Evolutionary conservation across 2,329 filamentous ascomycete species (phyloP).

Genomic region (Aureobasidium lini): DNA sequence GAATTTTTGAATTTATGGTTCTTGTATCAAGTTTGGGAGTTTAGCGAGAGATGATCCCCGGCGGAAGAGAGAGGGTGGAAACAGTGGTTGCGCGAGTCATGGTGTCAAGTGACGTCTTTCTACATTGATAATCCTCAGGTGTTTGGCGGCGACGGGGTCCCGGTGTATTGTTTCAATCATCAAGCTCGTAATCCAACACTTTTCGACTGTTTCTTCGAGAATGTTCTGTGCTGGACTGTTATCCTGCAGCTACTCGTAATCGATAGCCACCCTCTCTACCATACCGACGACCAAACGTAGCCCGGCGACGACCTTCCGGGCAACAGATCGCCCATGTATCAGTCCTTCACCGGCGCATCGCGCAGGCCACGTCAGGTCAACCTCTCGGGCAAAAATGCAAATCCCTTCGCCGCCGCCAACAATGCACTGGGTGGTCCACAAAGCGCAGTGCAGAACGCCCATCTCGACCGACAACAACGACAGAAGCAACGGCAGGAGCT

Average conservation of each 20-base stretch:
- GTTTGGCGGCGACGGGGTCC: background rate
- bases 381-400: slow-evolving; percentile 73
- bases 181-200: background rate
- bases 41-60: background rate
- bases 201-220: background rate
- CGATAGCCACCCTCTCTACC: background rate
- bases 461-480: slow-evolving; percentile 73
- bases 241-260: background rate
- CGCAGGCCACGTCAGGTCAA: slow-evolving; percentile 87
- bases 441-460: slow-evolving; percentile 73
- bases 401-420: slow-evolving; percentile 63
- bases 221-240: background rate
- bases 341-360: slow-evolving; percentile 82
- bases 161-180: background rate
- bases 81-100: background rate
- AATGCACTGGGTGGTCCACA: slow-evolving; percentile 55
- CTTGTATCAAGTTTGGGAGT: background rate
- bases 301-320: background rate
- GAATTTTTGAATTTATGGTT: background rate
- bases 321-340: slow-evolving; percentile 60
- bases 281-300: background rate
- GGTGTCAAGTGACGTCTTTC: background rate
- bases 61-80: background rate
- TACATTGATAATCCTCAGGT: slow-evolving; percentile 4
- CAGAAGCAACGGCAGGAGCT: slow-evolving; percentile 73